These are phyloP conservation scores for Starmerella lactis-condensi DNA, from an alignment of 805 yeast genomes.

Conservation along the genomic window DNA sequence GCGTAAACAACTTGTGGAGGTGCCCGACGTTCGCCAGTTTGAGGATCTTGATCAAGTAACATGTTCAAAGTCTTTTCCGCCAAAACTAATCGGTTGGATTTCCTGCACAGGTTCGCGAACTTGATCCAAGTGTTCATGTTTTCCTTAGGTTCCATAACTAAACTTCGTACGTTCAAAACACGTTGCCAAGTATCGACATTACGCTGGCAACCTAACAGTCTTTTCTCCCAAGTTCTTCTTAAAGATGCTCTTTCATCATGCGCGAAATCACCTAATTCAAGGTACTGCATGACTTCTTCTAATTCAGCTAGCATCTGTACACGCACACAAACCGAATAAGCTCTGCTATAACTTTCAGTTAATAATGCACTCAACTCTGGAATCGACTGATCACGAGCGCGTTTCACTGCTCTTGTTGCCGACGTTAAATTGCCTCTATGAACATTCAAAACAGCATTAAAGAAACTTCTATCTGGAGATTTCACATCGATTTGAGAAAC, in stretches of 20 bases:
- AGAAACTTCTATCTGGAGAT: constrained; percentile 88
- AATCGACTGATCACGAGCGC: constrained; percentile 74
- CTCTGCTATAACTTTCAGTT: constrained; percentile 89
- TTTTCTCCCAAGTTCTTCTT: constrained; percentile 83
- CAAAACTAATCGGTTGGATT: constrained; percentile 75
- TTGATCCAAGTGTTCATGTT: constrained; percentile 97
- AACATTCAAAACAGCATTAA: constrained; percentile 70
- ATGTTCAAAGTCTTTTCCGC: constrained; percentile 82
- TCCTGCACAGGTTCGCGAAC: constrained; percentile 88
- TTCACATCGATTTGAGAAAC: constrained; percentile 77
- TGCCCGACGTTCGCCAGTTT: constrained; percentile 39
- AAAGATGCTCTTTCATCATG: constrained; percentile 52
- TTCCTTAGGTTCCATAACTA: constrained; percentile 85
- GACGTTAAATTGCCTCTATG: constrained; percentile 74
- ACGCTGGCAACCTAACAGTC: constrained; percentile 82
- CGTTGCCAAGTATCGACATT: constrained; percentile 99
- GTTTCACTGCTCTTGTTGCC: constrained; percentile 58
- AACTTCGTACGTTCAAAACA: constrained; percentile 76
- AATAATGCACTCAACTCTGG: constrained; percentile 89
- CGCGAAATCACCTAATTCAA: constrained; percentile 64
- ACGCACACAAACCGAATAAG: constrained; percentile 88
- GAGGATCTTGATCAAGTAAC: constrained; percentile 24
- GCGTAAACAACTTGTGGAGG: constrained; percentile 97
- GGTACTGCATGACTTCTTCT: constrained; percentile 84
- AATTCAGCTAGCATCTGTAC: constrained; percentile 94